These are phyloP conservation scores for Blastobotrys americana DNA, from an alignment of 805 yeast species.

Conservation along the genomic window DNA sequence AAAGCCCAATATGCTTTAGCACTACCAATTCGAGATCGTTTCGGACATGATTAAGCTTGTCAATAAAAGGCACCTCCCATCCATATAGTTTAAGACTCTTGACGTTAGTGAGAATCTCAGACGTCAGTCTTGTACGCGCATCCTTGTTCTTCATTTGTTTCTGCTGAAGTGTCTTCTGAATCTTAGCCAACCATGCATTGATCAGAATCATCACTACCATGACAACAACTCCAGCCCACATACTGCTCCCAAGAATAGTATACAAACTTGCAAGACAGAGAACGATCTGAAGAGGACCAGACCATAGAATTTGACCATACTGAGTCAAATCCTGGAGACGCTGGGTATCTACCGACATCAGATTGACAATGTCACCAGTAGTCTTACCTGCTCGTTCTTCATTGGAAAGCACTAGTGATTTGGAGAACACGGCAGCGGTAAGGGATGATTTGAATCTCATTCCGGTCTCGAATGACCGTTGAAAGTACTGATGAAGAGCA, in stretches of 20 bases:
- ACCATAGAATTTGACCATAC: slow-evolving; percentile 76
- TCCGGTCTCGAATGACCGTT: slow-evolving; percentile 46
- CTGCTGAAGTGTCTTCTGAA: slow-evolving; percentile 56
- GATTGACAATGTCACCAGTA: slow-evolving; percentile 74
- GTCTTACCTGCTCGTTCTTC: slow-evolving; percentile 50
- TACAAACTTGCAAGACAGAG: slow-evolving; percentile 72
- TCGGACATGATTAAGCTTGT: slow-evolving; percentile 47
- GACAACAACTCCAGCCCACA: slow-evolving; percentile 92
- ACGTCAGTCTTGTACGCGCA: slow-evolving; percentile 65
- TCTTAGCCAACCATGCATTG: slow-evolving; percentile 42
- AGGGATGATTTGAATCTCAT: slow-evolving; percentile 57
- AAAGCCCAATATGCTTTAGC: slow-evolving; percentile 63
- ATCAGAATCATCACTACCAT: slow-evolving; percentile 69
- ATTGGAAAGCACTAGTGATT: slow-evolving; percentile 53
- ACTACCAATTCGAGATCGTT: slow-evolving; percentile 57
- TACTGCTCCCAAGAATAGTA: slow-evolving; percentile 62
- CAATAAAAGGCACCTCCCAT: slow-evolving; percentile 75
- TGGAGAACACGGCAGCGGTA: slow-evolving; percentile 59
- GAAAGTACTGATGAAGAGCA: slow-evolving; percentile 60
- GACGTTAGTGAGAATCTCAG: slow-evolving; percentile 84
- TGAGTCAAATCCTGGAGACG: slow-evolving; percentile 62
- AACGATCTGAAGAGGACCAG: slow-evolving; percentile 85
- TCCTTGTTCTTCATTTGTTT: slow-evolving; percentile 84
- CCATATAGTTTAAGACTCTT: slow-evolving; percentile 79
- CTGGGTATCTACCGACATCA: slow-evolving; percentile 66